Percentiles rank a stretch among this genome's conserved stretches.
Conservation (phyloP, 2,329 filamentous ascomycete genomes). For the Amylocarpus encephaloides region DNA sequence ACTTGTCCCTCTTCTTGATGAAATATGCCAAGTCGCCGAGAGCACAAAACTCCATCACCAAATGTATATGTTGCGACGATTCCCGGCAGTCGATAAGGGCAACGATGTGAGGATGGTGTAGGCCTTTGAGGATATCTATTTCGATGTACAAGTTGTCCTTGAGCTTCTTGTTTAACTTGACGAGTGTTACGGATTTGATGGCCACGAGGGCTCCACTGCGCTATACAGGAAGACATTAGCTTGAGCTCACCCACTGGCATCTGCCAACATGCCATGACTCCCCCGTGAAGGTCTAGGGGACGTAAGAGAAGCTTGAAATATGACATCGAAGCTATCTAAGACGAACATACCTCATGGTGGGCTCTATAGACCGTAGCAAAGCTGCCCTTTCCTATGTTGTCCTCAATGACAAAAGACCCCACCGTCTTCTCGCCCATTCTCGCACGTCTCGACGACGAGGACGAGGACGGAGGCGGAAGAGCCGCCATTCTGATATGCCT, state of each 20-base stretch:
- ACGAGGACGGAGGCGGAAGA: conserved; percentile 36
- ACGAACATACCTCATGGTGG: conserved; percentile 65
- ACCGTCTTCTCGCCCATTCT: conserved; percentile 49
- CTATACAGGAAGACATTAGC: conserved; percentile 40
- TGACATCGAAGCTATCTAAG: conserved; percentile 12
- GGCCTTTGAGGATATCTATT: conserved; percentile 88
- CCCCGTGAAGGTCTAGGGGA: background rate
- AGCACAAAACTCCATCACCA: conserved; percentile 98
- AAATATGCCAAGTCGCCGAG: conserved; percentile 91
- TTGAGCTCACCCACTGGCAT: background rate
- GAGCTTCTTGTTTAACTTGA: conserved; percentile 88
- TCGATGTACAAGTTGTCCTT: conserved; percentile 94
- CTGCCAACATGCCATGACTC: too few species aligned
- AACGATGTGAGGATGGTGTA: conserved; percentile 95
- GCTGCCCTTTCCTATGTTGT: conserved; percentile 94
- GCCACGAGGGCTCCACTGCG: conserved; percentile 77
- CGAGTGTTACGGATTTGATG: conserved; percentile 91
- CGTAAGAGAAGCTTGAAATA: too few species aligned
- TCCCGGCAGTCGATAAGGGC: conserved; percentile 93
- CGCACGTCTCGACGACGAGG: conserved; percentile 33
- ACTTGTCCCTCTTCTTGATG: conserved; percentile 85
- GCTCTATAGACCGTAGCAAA: conserved; percentile 94
- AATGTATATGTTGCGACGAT: conserved; percentile 79
- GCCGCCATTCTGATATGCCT: conserved; percentile 33
- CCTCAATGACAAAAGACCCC: conserved; percentile 67